phyloP scores from a whole-genome alignment of 768 basidiomycete genomes.

The Gymnopilus dilepis region DNA sequence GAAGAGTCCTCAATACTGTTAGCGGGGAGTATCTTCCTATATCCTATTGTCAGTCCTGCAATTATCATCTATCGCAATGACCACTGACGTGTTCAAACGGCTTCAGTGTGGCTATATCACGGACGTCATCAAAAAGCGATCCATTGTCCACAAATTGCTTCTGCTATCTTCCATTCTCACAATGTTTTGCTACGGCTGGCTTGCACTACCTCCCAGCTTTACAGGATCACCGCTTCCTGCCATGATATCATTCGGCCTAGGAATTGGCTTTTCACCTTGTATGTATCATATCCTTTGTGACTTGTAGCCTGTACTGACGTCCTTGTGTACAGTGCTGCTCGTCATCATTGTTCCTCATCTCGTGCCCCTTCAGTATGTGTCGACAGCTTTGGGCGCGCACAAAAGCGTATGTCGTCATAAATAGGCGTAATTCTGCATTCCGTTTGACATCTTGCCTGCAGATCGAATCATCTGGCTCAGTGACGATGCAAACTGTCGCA shows the following conservation, averaged over 20 bases:
- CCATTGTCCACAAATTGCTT: slow-evolving; percentile 18
- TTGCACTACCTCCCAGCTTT: slow-evolving; percentile 8
- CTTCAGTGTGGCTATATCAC: slow-evolving; percentile 15
- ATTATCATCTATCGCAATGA: background rate
- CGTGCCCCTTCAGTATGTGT: slow-evolving; percentile 16
- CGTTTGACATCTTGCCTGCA: background rate
- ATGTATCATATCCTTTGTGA: background rate
- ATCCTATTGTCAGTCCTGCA: slow-evolving; percentile 11
- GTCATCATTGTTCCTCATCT: slow-evolving; percentile 21
- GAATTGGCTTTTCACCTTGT: slow-evolving; percentile 19
- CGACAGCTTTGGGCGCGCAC: slow-evolving; percentile 18
- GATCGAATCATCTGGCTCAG: slow-evolving; percentile 19
- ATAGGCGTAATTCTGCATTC: background rate
- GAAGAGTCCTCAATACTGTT: slow-evolving; percentile 18
- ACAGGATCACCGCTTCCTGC: slow-evolving; percentile 15
- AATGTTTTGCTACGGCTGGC: slow-evolving; percentile 17
- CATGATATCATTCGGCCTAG: slow-evolving; percentile 17
- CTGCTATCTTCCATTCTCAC: slow-evolving; percentile 17
- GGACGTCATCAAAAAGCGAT: slow-evolving; percentile 15
- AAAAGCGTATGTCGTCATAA: no score
- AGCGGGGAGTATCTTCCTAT: slow-evolving; percentile 16
- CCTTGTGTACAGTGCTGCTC: slow-evolving; percentile 1
- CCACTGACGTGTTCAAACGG: no score
- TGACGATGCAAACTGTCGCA: slow-evolving; percentile 16
- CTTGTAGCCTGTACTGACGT: background rate